Base-by-base conservation (phyloP, 192 early-diverging fungal species). In the Cladochytrium replicatum region DNA sequence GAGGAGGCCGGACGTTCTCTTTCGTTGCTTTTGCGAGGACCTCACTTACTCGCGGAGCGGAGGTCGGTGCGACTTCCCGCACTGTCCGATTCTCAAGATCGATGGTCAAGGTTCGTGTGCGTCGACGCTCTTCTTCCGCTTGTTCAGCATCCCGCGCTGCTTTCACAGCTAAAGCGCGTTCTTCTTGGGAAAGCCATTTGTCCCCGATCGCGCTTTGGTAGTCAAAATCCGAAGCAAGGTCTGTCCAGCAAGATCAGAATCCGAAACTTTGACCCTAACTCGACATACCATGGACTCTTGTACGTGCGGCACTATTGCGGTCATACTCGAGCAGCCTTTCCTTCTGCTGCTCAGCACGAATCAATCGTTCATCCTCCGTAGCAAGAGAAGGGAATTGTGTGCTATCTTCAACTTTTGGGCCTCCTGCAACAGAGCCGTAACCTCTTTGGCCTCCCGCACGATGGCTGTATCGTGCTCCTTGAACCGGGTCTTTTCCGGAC, bases 181-280 rank as follows among this genome's bases (percentile, higher is more conserved):
- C 66, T 46, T 75, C 72, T 3, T 53, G 39, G 25, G 56, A 62
- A 11, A 73, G 44, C 72, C 72, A 75, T 37, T 64, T 69, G 42
- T 75, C 67, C 15, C 32, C 25, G 3, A 44, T 50, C 24, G 58
- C 60, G 25, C 52, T 46, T 24, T 56, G 24, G 29, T 51, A 60
- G 32, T 68, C 59, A 43, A 73, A 73, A 47, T 73, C 71, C 44
- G 58, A 59, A 3, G 71, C 66, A 2, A 38, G 37, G 30, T 73
- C 69, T 67, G 19, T 41, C 6, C 25, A 11, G 42, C 17, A 13
- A 60, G 30, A n/a, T 11, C 17, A 51, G 39, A 11, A 32, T 24
- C 1, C 27, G 27, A 53, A 24, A 48, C 11, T 34, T 22, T 21
- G 43, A n/a, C 29, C 11, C 28, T n/a, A 17, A 15, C 22, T 11